These are phyloP conservation scores for Croton setiger DNA, from an alignment of 441 rosid species.

Conservation along the genomic window DNA sequence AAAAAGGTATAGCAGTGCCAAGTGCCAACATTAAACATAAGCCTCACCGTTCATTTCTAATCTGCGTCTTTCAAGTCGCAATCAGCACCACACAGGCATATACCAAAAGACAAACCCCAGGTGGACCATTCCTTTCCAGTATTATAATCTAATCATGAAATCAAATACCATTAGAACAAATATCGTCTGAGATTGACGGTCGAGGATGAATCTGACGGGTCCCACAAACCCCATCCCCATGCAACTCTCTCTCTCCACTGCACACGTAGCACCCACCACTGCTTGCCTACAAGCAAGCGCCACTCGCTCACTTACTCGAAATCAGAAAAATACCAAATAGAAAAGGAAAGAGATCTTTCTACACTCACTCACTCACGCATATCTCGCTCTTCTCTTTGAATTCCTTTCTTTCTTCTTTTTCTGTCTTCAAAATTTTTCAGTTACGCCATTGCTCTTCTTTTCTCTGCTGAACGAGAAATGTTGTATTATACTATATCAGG, in stretches of 20 bases:
- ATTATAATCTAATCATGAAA: neutral
- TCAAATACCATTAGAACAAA: neutral
- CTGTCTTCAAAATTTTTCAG: neutral
- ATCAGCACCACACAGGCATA: neutral
- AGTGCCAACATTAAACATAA: too few relatives aligned
- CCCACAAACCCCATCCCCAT: conserved; percentile 20
- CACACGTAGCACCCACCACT: conserved; percentile 11
- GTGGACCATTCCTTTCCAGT: neutral
- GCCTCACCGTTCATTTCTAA: conserved; percentile 11
- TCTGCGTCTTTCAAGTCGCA: neutral
- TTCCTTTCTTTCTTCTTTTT: neutral
- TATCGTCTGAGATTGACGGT: neutral
- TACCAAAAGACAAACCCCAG: neutral
- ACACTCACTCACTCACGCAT: neutral
- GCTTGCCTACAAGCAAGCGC: too few relatives aligned
- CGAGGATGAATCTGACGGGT: conserved; percentile 9
- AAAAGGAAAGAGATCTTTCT: neutral
- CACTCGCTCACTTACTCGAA: neutral
- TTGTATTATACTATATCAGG: conserved; percentile 47
- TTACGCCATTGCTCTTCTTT: neutral
- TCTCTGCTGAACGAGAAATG: conserved; percentile 32
- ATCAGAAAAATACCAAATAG: neutral
- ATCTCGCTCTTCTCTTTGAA: conserved; percentile 21
- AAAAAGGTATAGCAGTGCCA: neutral
- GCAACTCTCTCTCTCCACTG: conserved; percentile 10